These are phyloP conservation scores for Inonotus obliquus DNA, from an alignment of 1,284 basidiomycete genomes.

Conservation along the genomic window DNA sequence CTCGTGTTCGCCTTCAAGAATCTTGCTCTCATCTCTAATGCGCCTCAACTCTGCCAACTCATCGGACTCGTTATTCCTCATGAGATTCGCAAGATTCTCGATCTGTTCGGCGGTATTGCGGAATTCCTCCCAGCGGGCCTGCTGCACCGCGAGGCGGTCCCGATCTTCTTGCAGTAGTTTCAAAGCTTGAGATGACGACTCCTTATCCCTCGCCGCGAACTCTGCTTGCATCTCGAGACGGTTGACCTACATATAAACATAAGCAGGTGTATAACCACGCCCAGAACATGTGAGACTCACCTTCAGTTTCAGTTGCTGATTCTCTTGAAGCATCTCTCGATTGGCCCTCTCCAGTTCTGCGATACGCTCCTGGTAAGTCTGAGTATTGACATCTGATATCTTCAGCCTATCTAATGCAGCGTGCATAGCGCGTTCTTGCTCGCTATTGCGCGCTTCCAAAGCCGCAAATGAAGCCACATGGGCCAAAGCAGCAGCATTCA, in stretches of 20 bases:
- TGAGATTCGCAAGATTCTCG: slow-evolving; percentile 52
- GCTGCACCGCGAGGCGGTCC: slow-evolving; percentile 53
- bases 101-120: slow-evolving; percentile 65
- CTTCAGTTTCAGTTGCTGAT: slow-evolving; percentile 51
- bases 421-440: slow-evolving; percentile 64
- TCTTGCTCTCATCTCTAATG: slow-evolving; percentile 57
- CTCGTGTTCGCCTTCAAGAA: slow-evolving; percentile 61
- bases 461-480: slow-evolving; percentile 44
- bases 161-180: slow-evolving; percentile 52
- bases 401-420: slow-evolving; percentile 66
- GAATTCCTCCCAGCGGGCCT: slow-evolving; percentile 67
- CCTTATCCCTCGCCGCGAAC: slow-evolving; percentile 56
- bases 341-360: slow-evolving; percentile 55
- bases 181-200: slow-evolving; percentile 46
- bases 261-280: neutral
- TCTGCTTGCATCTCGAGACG: slow-evolving; percentile 53
- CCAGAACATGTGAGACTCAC: slow-evolving; percentile 34
- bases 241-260: slow-evolving; percentile 41
- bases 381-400: slow-evolving; percentile 59
- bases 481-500: slow-evolving; percentile 40
- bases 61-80: slow-evolving; percentile 61
- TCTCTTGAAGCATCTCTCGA: slow-evolving; percentile 48
- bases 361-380: slow-evolving; percentile 55
- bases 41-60: slow-evolving; percentile 66
- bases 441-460: slow-evolving; percentile 50